These are phyloP conservation scores for Aspergillus sp. DNA, from an alignment of 2,329 filamentous ascomycete species.

Conservation along the genomic window DNA sequence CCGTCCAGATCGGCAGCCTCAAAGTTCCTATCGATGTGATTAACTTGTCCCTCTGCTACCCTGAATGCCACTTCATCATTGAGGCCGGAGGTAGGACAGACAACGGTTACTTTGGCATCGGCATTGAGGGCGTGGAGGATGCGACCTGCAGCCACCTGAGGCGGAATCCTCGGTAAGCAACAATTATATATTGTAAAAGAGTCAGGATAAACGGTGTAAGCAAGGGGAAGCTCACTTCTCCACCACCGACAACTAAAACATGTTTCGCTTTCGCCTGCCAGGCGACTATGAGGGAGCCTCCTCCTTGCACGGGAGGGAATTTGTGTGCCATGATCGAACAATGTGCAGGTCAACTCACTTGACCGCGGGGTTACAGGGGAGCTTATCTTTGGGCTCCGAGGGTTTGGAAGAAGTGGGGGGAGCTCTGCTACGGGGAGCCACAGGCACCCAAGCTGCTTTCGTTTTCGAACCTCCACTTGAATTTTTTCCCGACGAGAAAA, in stretches of 20 bases:
- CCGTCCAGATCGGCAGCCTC: slow-evolving; percentile 81
- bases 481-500: slow-evolving; percentile 1
- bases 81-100: slow-evolving; percentile 76
- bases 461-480: background rate
- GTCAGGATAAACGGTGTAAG: background rate
- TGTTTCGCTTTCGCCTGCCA: slow-evolving; percentile 92
- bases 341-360: background rate
- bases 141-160: slow-evolving; percentile 87
- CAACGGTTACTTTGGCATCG: slow-evolving; percentile 84
- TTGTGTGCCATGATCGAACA: slow-evolving; percentile 50
- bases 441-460: slow-evolving; percentile 14
- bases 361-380: background rate
- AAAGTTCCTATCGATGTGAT: slow-evolving; percentile 80
- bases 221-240: slow-evolving; percentile 67
- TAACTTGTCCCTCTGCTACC: slow-evolving; percentile 72
- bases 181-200: slow-evolving; percentile 14
- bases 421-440: slow-evolving; percentile 17
- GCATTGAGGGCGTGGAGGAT: slow-evolving; percentile 94
- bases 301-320: slow-evolving; percentile 82
- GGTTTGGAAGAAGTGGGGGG: background rate
- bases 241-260: slow-evolving; percentile 90
- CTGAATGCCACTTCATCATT: slow-evolving; percentile 87
- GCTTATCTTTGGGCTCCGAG: background rate
- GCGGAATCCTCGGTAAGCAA: background rate
- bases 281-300: slow-evolving; percentile 89